Percentiles rank a stretch among this genome's conserved stretches.
Evolutionary conservation across 345 rosid genomes (phyloP).

Genomic region (Murraya paniculata): DNA sequence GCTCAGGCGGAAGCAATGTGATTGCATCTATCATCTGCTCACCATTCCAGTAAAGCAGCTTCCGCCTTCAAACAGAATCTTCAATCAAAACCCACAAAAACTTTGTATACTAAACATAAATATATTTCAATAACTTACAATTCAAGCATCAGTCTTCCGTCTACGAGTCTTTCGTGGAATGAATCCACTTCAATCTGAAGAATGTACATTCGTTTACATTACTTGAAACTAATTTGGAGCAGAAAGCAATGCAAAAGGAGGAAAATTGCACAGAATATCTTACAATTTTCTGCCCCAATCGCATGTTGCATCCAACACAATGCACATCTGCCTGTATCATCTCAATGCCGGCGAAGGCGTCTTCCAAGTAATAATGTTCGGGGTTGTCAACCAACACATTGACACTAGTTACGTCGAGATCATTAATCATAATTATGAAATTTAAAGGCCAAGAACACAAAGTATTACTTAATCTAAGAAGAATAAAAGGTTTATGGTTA

Average conservation of each 20-base stretch:
- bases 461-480: background rate
- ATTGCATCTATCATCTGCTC: background rate
- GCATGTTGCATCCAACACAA: background rate
- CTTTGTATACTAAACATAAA: background rate
- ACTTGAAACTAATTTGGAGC: background rate
- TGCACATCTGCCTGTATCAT: background rate
- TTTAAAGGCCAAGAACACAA: background rate
- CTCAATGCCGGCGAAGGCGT: background rate
- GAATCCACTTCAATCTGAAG: background rate
- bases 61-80: background rate
- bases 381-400: background rate
- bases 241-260: background rate
- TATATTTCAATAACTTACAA: background rate
- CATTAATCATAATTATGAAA: background rate
- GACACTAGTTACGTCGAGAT: background rate
- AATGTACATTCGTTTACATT: background rate
- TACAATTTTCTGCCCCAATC: background rate
- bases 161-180: background rate
- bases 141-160: background rate
- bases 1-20: too few relatives aligned
- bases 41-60: background rate
- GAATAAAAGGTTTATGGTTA: background rate
- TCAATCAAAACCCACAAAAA: background rate
- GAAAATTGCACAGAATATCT: background rate
- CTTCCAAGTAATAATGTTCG: background rate